Base-by-base conservation (phyloP, 169 alveolate genomes). In the Cryptosporidium baileyi region DNA sequence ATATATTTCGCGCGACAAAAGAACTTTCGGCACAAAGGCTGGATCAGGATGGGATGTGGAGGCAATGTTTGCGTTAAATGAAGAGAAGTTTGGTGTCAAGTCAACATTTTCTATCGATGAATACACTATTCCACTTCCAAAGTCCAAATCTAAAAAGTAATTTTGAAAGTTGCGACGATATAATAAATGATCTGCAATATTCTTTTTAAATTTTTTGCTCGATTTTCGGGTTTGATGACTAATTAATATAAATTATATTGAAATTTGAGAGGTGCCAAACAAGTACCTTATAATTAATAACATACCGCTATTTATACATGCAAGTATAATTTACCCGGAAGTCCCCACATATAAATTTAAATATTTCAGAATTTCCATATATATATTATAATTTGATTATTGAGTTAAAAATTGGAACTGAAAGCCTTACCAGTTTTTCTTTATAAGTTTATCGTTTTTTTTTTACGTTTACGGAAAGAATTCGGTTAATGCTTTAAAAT, bases 51-150 rank as follows among this genome's bases (percentile, higher is more conserved):
- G 97, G 97, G 90, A 91, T 51, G 94, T 92, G 0, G 96, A 93
- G 59, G 97, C 94, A 40, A 94, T 94, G 97, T 94, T 94, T 88
- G 89, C 92, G 61, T 85, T 94, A 62, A 94, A 94, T 88, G 92
- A 82, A 41, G 94, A 93, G 67, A 94, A 93, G 49, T 94, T 94
- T 81, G 96, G 96, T 24, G 94, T 94, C 4, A 91, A 88, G 40
- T 92, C 96, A 44, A 94, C 97, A 17, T 94, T 93, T 89, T 80
- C 82, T 26, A 63, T 89, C 34, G 93, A 89, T 60, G 65, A 82
- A 1, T 82, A 90, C 40, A 89, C 93, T 1, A 89, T 80, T 52
- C 94, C 94, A 3, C 62, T 91, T 22, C 88, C 90, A 32, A 74
- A 74, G 36, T 51, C 61, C 32, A 74, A 38, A 24, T 15, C 52